A percentile compares a stretch with the other conserved stretches of the same genome.
Evolutionary conservation across 2,329 filamentous ascomycete species (phyloP).

Genomic region (Endoconidiophora polonica): DNA sequence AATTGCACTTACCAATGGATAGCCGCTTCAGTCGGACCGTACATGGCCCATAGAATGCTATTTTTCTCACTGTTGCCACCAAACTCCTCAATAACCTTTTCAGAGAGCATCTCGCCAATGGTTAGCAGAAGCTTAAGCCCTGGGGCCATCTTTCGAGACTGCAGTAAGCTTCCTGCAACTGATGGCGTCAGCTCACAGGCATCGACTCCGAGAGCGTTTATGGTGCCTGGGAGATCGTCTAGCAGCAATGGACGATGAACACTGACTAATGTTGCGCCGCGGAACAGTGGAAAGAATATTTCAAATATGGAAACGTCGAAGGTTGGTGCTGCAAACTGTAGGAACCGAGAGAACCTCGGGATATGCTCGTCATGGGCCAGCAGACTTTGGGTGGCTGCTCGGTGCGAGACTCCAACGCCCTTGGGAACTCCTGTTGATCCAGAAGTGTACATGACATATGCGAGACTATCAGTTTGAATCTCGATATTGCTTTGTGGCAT

Average conservation of each 20-base stretch:
- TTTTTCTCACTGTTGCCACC: conserved; percentile 35
- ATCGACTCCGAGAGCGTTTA: conserved; percentile 53
- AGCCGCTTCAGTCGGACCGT: conserved; percentile 79
- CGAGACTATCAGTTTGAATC: conserved; percentile 30
- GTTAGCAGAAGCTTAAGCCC: conserved; percentile 57
- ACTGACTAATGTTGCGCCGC: conserved; percentile 56
- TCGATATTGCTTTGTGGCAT: not conserved
- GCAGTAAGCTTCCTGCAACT: conserved; percentile 62
- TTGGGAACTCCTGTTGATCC: conserved; percentile 82
- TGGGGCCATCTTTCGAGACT: conserved; percentile 49
- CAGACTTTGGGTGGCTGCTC: conserved; percentile 63
- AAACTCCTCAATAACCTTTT: conserved; percentile 62
- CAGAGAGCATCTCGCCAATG: conserved; percentile 84
- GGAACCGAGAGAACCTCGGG: conserved; percentile 59
- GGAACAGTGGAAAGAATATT: conserved; percentile 72
- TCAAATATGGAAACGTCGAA: conserved; percentile 94
- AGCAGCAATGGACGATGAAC: conserved; percentile 55
- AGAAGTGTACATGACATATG: conserved; percentile 89
- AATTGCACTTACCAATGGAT: conserved; percentile 51
- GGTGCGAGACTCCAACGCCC: conserved; percentile 68
- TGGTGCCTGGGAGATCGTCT: conserved; percentile 52
- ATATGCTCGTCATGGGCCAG: conserved; percentile 67
- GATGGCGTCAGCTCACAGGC: conserved; percentile 82
- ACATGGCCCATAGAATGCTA: conserved; percentile 79
- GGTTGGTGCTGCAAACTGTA: conserved; percentile 83